A percentile compares a stretch with the other conserved stretches of the same genome.
These are phyloP conservation scores for Pythium utonaiense DNA, from an alignment of 352 stramenopile genomes.

Conservation along the genomic window DNA sequence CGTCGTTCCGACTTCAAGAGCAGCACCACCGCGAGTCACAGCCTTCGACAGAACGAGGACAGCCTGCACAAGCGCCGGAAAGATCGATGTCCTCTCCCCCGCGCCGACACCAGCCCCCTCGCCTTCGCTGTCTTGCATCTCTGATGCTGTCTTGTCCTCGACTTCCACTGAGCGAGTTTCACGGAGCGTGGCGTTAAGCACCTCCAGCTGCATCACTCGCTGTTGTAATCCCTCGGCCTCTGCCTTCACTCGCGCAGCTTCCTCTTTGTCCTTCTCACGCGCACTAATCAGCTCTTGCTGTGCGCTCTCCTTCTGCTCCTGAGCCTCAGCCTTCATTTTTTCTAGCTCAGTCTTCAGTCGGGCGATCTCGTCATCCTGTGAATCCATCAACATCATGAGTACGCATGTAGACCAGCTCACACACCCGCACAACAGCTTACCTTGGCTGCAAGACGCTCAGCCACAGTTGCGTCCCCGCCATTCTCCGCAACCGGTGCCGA, in stretches of 20 bases:
- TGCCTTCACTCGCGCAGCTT: neutral
- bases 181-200: slow-evolving; percentile 10
- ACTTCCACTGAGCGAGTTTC: neutral
- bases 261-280: neutral
- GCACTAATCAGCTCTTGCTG: neutral
- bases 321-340: neutral
- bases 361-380: neutral
- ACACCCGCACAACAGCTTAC: neutral
- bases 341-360: slow-evolving; percentile 6
- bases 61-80: slow-evolving; percentile 23
- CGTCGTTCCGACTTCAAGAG: slow-evolving; percentile 11
- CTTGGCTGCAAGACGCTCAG: slow-evolving; percentile 12
- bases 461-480: neutral
- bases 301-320: neutral
- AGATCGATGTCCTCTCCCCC: slow-evolving; percentile 6
- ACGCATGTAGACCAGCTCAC: neutral
- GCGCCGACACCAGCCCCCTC: neutral
- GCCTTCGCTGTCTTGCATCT: neutral
- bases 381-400: neutral
- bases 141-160: neutral
- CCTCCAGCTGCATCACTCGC: slow-evolving; percentile 15
- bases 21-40: neutral
- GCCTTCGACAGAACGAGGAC: slow-evolving; percentile 13
- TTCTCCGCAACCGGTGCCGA: neutral
- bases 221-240: slow-evolving; percentile 4